These are phyloP conservation scores for Fraxinus paxiana DNA, from an alignment of 305 asterid genomes.

Conservation along the genomic window DNA sequence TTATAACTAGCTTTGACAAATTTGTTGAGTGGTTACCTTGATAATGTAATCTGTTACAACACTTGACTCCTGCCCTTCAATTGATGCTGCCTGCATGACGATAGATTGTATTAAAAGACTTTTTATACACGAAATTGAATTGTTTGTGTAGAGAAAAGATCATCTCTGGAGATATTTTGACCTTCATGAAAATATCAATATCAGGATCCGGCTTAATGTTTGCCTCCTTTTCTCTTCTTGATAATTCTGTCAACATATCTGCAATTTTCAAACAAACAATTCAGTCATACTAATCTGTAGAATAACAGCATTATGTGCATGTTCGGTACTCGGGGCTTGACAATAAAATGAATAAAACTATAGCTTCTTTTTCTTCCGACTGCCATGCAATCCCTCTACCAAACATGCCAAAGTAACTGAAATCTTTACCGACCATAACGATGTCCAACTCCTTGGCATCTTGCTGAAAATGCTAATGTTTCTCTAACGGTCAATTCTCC, in stretches of 20 bases:
- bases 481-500: conserved; percentile 91
- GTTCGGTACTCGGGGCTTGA: not conserved
- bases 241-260: conserved; percentile 79
- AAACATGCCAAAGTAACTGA: not conserved
- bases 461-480: conserved; percentile 84
- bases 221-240: conserved; percentile 86
- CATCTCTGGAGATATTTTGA: conserved; percentile 18
- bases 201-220: conserved; percentile 93
- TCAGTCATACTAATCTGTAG: not conserved
- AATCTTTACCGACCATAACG: conserved; percentile 51
- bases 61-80: conserved; percentile 76
- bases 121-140: not conserved
- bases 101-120: not conserved
- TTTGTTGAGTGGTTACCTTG: conserved; percentile 46
- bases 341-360: not conserved
- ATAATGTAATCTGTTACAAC: conserved; percentile 78
- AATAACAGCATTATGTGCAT: not conserved
- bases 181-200: conserved; percentile 92
- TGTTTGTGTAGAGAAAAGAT: not conserved
- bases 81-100: conserved; percentile 60
- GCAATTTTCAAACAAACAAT: conserved; percentile 21
- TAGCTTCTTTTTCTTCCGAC: not conserved
- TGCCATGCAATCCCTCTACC: not conserved
- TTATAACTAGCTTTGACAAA: not conserved
- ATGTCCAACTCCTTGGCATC: conserved; percentile 93